Base-by-base conservation (phyloP, 306 rosid species). In the Aeschynomene evenia region DNA sequence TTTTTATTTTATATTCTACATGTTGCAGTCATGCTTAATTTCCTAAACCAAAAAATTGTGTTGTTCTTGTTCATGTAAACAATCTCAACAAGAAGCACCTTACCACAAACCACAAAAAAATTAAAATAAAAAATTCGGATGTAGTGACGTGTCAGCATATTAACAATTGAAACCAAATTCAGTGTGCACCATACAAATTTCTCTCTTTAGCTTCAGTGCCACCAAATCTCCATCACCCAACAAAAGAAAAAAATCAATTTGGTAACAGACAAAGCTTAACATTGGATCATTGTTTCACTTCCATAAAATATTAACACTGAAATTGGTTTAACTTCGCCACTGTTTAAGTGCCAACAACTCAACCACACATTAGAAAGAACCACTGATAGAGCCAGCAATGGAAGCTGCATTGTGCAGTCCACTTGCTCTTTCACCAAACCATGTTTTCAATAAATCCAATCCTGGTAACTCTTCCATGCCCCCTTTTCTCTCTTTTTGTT, bases 351-450 rank as follows among this genome's bases (percentile, higher is more conserved):
- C 31, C 58, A 46, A 60, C 49, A 42, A 55, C 73, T 63, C 49
- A 42, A 55, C 73, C 68, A 61, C 72, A 54, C 66, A 42, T 16
- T 28, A 28, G 31, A 28, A 28, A 3, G 5, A 28, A 3, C 3
- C 31, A 28, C 24, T 46, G 46, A 66, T 76, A 70, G 68, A 39
- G 5, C 68, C 36, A 84, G 64, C 87, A 40, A 86, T 86, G 92
- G 89, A 81, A 72, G 78, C 83, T 85, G 91, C 94, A 63, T 57
- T 89, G 22, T 72, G 85, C 74, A 82, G 82, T 75, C 83, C 89
- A 73, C 71, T 89, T 64, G 56, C 89, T 70, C 91, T 79, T 68
- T 84, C 94, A 11, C 89, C 96, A 9, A 79, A 80, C 72, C 90
- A 82, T 49, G 56, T 84, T 43, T 78, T 89, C 83, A 85, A 50